A percentile compares a stretch with the other conserved stretches of the same genome.
These are phyloP conservation scores for Pseudogymnoascus sp. DNA, from an alignment of 2,329 filamentous ascomycete genomes.

Conservation along the genomic window DNA sequence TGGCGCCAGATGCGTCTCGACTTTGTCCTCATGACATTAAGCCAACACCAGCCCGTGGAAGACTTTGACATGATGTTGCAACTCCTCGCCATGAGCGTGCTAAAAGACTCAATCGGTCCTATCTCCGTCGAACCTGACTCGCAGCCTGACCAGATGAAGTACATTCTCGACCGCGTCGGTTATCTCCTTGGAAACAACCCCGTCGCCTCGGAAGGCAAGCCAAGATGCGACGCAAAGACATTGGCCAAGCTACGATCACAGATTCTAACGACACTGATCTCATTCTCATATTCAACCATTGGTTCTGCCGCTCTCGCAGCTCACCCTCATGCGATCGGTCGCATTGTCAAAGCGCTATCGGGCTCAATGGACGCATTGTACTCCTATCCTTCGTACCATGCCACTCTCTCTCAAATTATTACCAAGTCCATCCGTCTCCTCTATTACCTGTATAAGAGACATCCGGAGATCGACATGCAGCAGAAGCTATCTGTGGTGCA, in stretches of 20 bases:
- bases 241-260: conserved; percentile 25
- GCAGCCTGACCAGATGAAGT: conserved; percentile 34
- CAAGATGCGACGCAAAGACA: conserved; percentile 20
- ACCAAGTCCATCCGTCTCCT: conserved; percentile 55
- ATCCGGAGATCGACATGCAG: conserved; percentile 60
- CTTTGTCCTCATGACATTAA: conserved; percentile 60
- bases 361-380: conserved; percentile 61
- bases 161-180: conserved; percentile 33
- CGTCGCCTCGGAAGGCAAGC: conserved; percentile 20
- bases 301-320: conserved; percentile 58
- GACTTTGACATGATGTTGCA: conserved; percentile 59
- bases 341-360: conserved; percentile 67
- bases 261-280: conserved; percentile 46
- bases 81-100: conserved; percentile 59
- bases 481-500: conserved; percentile 62
- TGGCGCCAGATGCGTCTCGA: conserved; percentile 63
- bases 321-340: conserved; percentile 63
- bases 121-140: conserved; percentile 41
- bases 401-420: conserved; percentile 37
- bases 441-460: conserved; percentile 50
- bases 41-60: conserved; percentile 54
- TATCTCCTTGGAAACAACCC: conserved; percentile 39
- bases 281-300: conserved; percentile 55
- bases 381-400: conserved; percentile 30
- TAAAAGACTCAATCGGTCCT: conserved; percentile 59